Conservation (phyloP, 805 yeast species). For the Danielia reshetovae region DNA sequence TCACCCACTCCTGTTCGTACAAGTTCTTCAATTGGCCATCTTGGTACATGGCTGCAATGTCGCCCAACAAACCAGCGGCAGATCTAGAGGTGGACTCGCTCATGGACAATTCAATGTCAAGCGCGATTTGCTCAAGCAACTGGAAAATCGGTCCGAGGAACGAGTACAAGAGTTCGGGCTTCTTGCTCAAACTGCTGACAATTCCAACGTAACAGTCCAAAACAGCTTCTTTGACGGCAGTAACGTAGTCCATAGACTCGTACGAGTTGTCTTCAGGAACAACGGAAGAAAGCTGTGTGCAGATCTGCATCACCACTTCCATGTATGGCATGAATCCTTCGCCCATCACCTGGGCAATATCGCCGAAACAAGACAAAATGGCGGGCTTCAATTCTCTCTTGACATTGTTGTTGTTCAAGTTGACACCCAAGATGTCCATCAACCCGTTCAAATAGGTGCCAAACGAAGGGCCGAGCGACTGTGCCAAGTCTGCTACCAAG, state of each 20-base stretch:
- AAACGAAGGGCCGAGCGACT: conserved; percentile 73
- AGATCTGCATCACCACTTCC: conserved; percentile 73
- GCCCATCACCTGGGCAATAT: conserved; percentile 87
- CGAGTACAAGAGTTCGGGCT: conserved; percentile 61
- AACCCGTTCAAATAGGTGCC: conserved; percentile 73
- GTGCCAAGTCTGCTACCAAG: conserved; percentile 88
- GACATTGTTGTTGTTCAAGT: conserved; percentile 61
- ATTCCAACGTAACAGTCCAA: conserved; percentile 95
- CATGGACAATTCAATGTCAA: conserved; percentile 55
- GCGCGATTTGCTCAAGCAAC: conserved; percentile 57
- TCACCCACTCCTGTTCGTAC: conserved; percentile 74
- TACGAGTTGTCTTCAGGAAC: conserved; percentile 63
- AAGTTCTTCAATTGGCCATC: conserved; percentile 67
- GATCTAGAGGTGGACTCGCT: conserved; percentile 75
- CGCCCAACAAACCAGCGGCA: conserved; percentile 89
- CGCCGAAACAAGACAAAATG: conserved; percentile 91
- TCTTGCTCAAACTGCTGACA: conserved; percentile 78
- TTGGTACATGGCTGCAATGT: conserved; percentile 82
- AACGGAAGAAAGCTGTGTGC: conserved; percentile 59
- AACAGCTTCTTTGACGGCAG: conserved; percentile 77
- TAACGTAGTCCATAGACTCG: conserved; percentile 75
- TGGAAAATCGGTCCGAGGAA: conserved; percentile 68
- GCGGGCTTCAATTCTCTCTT: conserved; percentile 83
- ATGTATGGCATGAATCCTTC: conserved; percentile 70
- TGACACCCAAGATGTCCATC: conserved; percentile 77